Conservation (phyloP, 257 asterid species). For the Henckelia pumila region DNA sequence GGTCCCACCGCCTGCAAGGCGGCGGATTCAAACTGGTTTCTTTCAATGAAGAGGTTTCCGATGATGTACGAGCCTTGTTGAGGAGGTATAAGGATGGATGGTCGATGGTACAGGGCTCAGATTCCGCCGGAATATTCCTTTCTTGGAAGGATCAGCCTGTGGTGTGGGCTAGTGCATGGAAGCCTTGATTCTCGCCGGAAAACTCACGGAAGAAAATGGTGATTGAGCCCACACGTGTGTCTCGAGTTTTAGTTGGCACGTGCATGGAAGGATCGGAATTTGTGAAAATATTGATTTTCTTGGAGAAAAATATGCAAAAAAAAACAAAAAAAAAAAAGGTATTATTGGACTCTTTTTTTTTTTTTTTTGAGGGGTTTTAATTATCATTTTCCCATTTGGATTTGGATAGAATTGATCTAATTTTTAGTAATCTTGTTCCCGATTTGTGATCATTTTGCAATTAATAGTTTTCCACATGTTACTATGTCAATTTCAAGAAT, state of each 20-base stretch:
- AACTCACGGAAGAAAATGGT: too few species aligned
- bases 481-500: background rate
- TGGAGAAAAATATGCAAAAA: slow-evolving; percentile 24
- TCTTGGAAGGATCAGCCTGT: slow-evolving; percentile 95
- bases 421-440: slow-evolving; percentile 30
- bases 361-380: background rate
- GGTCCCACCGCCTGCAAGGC: slow-evolving; percentile 72
- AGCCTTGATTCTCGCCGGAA: too few species aligned
- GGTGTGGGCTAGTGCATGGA: slow-evolving; percentile 99
- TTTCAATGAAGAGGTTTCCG: slow-evolving; percentile 85
- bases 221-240: slow-evolving; percentile 28
- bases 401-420: slow-evolving; percentile 41
- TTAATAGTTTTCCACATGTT: background rate
- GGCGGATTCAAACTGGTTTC: slow-evolving; percentile 51
- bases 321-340: too few species aligned
- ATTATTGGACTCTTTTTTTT: slow-evolving; percentile 16
- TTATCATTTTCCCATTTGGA: slow-evolving; percentile 21
- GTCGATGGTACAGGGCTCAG: slow-evolving; percentile 69
- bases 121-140: slow-evolving; percentile 89
- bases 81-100: slow-evolving; percentile 95
- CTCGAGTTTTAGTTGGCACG: slow-evolving; percentile 32
- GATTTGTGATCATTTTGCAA: slow-evolving; percentile 24
- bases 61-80: slow-evolving; percentile 81
- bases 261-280: slow-evolving; percentile 28
- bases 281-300: slow-evolving; percentile 32